A percentile compares a stretch with the other conserved stretches of the same genome.
phyloP scores from a whole-genome alignment of 192 early-diverging fungal species.

The Jimgerdemannia flammicorona region DNA sequence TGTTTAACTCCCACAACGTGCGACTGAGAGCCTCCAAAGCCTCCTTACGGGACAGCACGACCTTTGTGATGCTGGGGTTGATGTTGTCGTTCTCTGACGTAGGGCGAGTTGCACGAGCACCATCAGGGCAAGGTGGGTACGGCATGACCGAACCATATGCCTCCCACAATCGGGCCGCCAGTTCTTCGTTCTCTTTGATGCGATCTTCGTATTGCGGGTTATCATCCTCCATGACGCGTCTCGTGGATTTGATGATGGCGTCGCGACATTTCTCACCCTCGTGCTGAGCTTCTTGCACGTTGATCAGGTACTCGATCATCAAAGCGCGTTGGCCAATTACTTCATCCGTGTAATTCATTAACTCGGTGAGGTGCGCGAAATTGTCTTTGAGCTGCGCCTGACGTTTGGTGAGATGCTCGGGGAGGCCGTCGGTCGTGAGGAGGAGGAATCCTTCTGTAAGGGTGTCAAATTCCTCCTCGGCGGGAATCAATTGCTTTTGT shows the following conservation, averaged over 20 bases:
- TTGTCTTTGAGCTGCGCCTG: conserved; percentile 17
- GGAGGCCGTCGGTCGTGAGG: conserved; percentile 7
- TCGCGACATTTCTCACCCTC: conserved; percentile 29
- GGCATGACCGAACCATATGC: conserved; percentile 9
- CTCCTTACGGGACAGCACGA: conserved; percentile 6
- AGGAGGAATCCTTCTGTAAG: conserved; percentile 18
- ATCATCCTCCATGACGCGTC: conserved; percentile 22
- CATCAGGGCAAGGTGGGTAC: conserved; percentile 18
- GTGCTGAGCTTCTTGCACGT: conserved; percentile 17
- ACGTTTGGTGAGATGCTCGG: conserved; percentile 11
- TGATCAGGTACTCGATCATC: conserved; percentile 24
- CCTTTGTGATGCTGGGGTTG: conserved; percentile 5
- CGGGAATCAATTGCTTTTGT: conserved; percentile 14
- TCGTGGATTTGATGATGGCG: conserved; percentile 14
- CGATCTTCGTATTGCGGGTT: conserved; percentile 7
- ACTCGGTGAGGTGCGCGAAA: conserved; percentile 5
- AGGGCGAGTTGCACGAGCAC: conserved; percentile 15
- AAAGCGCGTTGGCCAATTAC: conserved; percentile 21
- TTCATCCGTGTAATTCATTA: conserved; percentile 16
- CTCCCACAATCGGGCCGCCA: conserved; percentile 7
- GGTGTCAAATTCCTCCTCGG: conserved; percentile 13
- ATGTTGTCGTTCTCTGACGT: conserved; percentile 16
- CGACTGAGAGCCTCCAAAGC: conserved; percentile 10
- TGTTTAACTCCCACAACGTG: conserved; percentile 3
- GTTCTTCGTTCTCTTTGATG: not conserved